These are phyloP conservation scores for Coccomyxa sp. DNA, from an alignment of 139 green algal genomes.

Conservation along the genomic window DNA sequence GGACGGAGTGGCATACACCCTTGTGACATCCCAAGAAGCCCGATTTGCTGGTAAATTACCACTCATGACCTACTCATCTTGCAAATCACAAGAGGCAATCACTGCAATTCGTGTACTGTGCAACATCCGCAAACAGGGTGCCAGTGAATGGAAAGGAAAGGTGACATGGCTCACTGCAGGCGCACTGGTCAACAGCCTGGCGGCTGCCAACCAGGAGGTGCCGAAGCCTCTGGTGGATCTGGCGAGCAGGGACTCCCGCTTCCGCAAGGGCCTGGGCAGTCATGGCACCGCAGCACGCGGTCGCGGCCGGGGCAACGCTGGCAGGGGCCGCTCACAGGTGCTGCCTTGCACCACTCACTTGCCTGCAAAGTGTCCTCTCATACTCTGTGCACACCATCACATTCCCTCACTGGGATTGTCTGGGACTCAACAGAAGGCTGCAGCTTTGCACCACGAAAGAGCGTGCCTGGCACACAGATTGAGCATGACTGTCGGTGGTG, in stretches of 20 bases:
- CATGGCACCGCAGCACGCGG: constrained; percentile 4
- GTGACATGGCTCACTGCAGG: constrained; percentile 18
- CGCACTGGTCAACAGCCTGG: constrained; percentile 66
- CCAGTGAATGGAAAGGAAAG: background rate
- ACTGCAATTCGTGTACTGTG: background rate
- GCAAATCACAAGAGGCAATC: background rate
- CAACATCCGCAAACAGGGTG: background rate
- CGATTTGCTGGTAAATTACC: constrained; percentile 49
- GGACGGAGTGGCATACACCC: constrained; percentile 80
- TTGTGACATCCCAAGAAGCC: constrained; percentile 68
- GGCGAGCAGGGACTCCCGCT: constrained; percentile 50
- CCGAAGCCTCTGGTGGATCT: constrained; percentile 57
- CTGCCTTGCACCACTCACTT: background rate
- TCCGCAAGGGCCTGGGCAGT: constrained; percentile 11
- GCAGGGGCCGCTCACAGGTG: background rate
- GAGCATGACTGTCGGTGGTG: no score
- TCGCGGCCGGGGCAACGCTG: background rate
- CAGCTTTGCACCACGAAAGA: no score
- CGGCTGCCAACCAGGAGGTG: constrained; percentile 71
- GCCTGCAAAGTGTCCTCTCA: background rate
- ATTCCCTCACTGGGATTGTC: no score
- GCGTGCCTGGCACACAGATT: no score
- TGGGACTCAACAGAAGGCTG: no score
- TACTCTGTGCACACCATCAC: no score
- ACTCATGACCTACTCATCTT: background rate